A percentile compares a stretch with the other conserved stretches of the same genome.
Evolutionary conservation across 2,329 filamentous ascomycete genomes (phyloP).

Genomic region (Penicillium thymicola): DNA sequence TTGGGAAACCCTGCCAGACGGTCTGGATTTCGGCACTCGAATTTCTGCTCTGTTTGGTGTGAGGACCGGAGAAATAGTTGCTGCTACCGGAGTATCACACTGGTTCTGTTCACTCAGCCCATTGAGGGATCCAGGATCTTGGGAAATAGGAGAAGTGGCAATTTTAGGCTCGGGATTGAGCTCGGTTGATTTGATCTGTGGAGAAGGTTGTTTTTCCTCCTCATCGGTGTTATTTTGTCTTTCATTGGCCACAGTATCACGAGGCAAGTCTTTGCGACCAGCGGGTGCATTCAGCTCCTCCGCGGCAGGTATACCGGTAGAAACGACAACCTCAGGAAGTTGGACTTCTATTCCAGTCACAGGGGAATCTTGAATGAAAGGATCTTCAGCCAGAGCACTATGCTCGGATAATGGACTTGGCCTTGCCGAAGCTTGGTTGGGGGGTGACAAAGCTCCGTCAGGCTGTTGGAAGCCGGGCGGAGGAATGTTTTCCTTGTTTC

Average conservation of each 20-base stretch:
- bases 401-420: constrained; percentile 10
- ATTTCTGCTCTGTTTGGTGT: background rate
- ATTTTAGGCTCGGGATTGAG: background rate
- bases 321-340: background rate
- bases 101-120: background rate
- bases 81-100: background rate
- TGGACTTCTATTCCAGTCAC: background rate
- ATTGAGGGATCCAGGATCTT: background rate
- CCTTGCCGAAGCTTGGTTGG: background rate
- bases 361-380: background rate
- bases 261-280: background rate
- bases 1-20: background rate
- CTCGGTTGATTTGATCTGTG: background rate
- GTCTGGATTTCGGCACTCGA: background rate
- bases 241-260: background rate
- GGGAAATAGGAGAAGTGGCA: background rate
- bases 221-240: background rate
- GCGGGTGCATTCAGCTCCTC: background rate
- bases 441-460: background rate
- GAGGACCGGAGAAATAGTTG: background rate
- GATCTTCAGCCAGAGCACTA: constrained; percentile 3
- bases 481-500: constrained; percentile 23
- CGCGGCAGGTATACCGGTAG: background rate
- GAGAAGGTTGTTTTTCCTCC: background rate
- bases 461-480: constrained; percentile 8